Base-by-base conservation (phyloP, 2,329 filamentous ascomycete genomes). In the Chrysosphaeria jannelii region DNA sequence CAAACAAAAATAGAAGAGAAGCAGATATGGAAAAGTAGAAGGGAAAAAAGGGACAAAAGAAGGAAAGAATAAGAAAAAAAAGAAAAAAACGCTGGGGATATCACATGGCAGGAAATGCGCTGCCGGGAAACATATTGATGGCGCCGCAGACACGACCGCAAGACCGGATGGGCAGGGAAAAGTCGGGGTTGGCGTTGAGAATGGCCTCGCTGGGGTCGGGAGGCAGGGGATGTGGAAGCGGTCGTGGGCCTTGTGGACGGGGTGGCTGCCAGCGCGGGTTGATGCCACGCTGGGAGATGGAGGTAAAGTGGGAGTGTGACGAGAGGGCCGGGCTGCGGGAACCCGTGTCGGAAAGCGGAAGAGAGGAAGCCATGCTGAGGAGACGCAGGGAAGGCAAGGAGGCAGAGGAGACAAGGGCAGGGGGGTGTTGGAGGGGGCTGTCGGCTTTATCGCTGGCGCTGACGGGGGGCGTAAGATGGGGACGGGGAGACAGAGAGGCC, bases 251-350 rank as follows among this genome's bases (percentile, higher is more conserved):
- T 6, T 16, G 46, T 10, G 44, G 43, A 21, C 53, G 47, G 14
- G 52, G 48, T 3, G 57, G 61, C 30, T 70, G 61, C 79, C 81
- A 91, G 29, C 67, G 65, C 5, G 79, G 81, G 40, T 91, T 91
- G 25, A 91, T 50, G 2, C 72, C 71, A 16, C 81, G 60, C 43
- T 91, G 78, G 0, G 70, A 81, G 21, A 93, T 69, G 8, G 72
- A 85, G 2, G 81, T 91, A 44, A 90, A 91, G 34, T 70, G 72
- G 21, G 67, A 81, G 13, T 62, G 57, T 37, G 90, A 75, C 30
- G 70, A 81, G 35, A 66, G 59, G 14, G 66, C 61, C 15, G 72
- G 78, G 35, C 66, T 81, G 35, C 71, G 58, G 21, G 57, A 45
- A 21, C 56, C 55, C 25, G n/a, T n/a, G n/a, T n/a, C n/a, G n/a